Conservation (phyloP, 345 rosid species). For the Murraya koenigii region DNA sequence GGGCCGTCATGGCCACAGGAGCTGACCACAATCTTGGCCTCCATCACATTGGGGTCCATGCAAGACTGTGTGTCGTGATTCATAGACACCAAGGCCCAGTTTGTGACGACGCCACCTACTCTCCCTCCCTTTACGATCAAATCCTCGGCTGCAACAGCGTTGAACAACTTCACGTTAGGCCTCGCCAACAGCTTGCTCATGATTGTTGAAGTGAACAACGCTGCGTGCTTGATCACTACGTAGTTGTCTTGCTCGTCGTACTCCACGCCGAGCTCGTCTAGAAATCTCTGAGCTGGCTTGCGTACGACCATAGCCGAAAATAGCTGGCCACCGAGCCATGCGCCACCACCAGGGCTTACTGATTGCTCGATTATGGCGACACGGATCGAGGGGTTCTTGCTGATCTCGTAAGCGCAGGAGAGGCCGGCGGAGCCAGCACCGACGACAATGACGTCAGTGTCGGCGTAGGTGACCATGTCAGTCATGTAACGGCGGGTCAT, state of each 20-base stretch:
- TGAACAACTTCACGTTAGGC: conserved; percentile 46
- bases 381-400: conserved; percentile 34
- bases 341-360: conserved; percentile 64
- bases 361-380: conserved; percentile 45
- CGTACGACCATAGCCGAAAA: conserved; percentile 47
- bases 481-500: conserved; percentile 42
- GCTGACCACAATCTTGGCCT: conserved; percentile 42
- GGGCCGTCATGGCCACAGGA: conserved; percentile 47
- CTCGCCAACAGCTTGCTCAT: conserved; percentile 42
- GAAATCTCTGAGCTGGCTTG: conserved; percentile 6
- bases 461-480: conserved; percentile 37
- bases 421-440: conserved; percentile 43
- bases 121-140: conserved; percentile 36
- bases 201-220: conserved; percentile 42
- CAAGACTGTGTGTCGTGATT: conserved; percentile 41
- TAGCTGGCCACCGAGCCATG: conserved; percentile 66
- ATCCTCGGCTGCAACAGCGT: conserved; percentile 40
- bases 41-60: conserved; percentile 48
- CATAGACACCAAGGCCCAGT: conserved; percentile 43
- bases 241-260: conserved; percentile 38
- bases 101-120: conserved; percentile 35
- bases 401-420: conserved; percentile 44
- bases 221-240: conserved; percentile 45
- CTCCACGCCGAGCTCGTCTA: conserved; percentile 31
- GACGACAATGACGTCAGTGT: conserved; percentile 35